Evolutionary conservation across 2,329 filamentous ascomycete species (phyloP), one percentile per base, ranked within the genome.

Genomic region (Fusarium algeriense): DNA sequence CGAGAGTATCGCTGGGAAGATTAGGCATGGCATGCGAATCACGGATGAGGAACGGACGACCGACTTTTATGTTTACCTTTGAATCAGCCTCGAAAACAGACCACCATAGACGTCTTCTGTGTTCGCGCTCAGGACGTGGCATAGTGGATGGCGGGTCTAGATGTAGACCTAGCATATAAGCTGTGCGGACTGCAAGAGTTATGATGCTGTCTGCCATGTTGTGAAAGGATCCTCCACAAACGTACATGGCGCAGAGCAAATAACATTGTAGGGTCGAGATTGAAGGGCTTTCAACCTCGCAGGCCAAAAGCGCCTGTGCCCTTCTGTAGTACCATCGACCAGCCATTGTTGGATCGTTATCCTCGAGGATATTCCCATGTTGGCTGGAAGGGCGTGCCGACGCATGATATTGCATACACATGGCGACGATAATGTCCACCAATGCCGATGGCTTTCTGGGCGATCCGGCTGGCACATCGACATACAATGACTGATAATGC

Each of bases 241-340:
- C 53, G 2, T 67, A 67, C 1, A 67, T 15, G 0, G 12, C 62
- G 6, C 64, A 67, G 6, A 67, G 53, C 1, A 67, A 4, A 26
- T 67, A 35, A 4, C 64, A 67, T 5, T 67, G 64, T 5, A 67
- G 15, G 2, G 64, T 67, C 5, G 64, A 67, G 0, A 67, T 32
- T 5, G 64, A 67, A 2, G 64, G 64, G 1, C 64, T 67, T 13
- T 67, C 64, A 0, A 67, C 41, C 11, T 67, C 64, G 3, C 54
- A 67, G 0, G 64, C 62, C 12, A 67, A 13, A 1, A 67, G 64
- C 1, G 61, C 40, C n/a, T 67, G 62, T 3, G 64, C 64, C 12
- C 64, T 43, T 5, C 62, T n/a, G 6, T 67, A 67, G 8, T 67
- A 67, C 64, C 64, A 67, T 7, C 64, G 17, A 1, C 64, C 64